phyloP scores from a whole-genome alignment of 2,329 filamentous ascomycete species.

The Stagonosporopsis tanaceti region DNA sequence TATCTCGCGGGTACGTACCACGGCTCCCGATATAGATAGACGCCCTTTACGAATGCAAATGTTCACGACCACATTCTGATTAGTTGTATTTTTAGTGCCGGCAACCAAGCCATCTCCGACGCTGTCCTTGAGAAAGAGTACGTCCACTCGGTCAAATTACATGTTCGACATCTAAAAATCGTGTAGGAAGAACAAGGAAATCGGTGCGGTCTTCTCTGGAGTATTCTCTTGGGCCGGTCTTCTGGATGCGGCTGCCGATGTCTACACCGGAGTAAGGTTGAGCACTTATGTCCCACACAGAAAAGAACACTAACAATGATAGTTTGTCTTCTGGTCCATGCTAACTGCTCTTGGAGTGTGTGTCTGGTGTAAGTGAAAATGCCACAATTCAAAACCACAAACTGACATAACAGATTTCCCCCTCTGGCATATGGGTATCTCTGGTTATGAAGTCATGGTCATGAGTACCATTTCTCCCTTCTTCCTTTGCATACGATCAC shows the following conservation, averaged over 20 bases:
- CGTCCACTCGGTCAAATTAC: constrained; percentile 42
- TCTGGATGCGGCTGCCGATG: constrained; percentile 83
- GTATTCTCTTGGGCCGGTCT: constrained; percentile 77
- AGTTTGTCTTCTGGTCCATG: constrained; percentile 97
- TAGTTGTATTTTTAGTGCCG: constrained; percentile 52
- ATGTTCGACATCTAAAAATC: constrained; percentile 30
- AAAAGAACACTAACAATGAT: constrained; percentile 19
- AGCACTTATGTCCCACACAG: neutral
- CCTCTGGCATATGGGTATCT: constrained; percentile 98
- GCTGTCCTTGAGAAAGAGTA: constrained; percentile 76
- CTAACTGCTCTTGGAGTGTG: constrained; percentile 87
- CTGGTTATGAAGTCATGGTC: constrained; percentile 90
- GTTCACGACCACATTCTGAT: constrained; percentile 48
- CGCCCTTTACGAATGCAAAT: constrained; percentile 47
- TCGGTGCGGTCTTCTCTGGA: constrained; percentile 72
- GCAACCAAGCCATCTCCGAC: constrained; percentile 55
- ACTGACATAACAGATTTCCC: constrained; percentile 75
- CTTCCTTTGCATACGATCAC: constrained; percentile 72
- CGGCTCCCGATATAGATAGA: constrained; percentile 88
- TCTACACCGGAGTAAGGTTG: constrained; percentile 83
- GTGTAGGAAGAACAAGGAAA: constrained; percentile 75
- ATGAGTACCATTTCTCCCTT: constrained; percentile 84
- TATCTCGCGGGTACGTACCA: constrained; percentile 97
- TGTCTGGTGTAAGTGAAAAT: constrained; percentile 81
- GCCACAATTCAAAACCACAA: neutral